phyloP scores from a whole-genome alignment of 2,329 filamentous ascomycete genomes.

The Exserohilum turcica region DNA sequence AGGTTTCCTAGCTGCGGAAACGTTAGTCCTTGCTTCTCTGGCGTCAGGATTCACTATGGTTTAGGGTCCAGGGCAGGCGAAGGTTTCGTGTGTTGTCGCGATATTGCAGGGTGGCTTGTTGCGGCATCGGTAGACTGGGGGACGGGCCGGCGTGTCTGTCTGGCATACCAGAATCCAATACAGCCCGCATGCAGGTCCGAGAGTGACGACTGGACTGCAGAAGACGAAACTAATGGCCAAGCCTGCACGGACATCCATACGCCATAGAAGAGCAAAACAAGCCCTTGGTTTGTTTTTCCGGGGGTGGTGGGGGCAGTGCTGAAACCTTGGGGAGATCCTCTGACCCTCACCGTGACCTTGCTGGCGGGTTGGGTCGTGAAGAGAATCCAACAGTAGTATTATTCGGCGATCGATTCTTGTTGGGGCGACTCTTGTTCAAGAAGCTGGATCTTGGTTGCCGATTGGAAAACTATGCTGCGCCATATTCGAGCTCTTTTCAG shows the following conservation, averaged over 20 bases:
- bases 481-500: too few relatives aligned
- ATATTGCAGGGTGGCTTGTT: slow-evolving; percentile 9
- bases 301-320: not conserved
- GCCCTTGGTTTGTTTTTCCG: not conserved
- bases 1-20: not conserved
- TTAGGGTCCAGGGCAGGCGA: not conserved
- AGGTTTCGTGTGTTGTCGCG: slow-evolving; percentile 5
- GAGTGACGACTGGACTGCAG: not conserved
- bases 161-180: slow-evolving; percentile 8
- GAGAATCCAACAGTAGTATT: too few relatives aligned
- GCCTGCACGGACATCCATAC: not conserved
- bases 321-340: not conserved
- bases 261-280: not conserved
- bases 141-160: not conserved
- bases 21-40: not conserved
- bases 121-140: not conserved
- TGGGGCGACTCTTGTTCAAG: not conserved
- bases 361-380: not conserved
- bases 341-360: not conserved
- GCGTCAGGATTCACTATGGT: not conserved
- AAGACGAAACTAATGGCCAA: not conserved
- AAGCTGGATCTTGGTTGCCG: too few relatives aligned
- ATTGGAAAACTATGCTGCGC: too few relatives aligned
- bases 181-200: slow-evolving; percentile 2
- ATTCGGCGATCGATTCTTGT: not conserved